Evolutionary conservation across 2,329 filamentous ascomycete species (phyloP).

Genomic region (Geoglossum cookeanum): DNA sequence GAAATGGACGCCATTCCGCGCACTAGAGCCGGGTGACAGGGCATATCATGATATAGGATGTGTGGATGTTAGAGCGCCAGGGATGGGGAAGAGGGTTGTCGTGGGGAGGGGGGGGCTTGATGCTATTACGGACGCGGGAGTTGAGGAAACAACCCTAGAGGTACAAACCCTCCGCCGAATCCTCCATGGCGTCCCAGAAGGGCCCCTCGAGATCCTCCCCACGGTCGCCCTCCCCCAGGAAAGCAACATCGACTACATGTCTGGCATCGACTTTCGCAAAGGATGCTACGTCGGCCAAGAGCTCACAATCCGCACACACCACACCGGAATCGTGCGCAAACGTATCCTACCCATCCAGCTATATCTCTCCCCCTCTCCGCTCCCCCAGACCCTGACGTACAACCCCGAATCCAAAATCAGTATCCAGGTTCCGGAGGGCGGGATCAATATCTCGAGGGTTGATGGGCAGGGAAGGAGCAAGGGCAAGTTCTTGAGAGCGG

Average conservation of each 20-base stretch:
- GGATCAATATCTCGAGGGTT: slow-evolving; percentile 33
- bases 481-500: slow-evolving; percentile 60
- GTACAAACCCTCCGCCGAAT: slow-evolving; percentile 63
- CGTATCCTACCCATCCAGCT: slow-evolving; percentile 65
- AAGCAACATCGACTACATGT: slow-evolving; percentile 71
- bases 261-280: slow-evolving; percentile 80
- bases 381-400: slow-evolving; percentile 29
- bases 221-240: slow-evolving; percentile 68
- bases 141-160: slow-evolving; percentile 17
- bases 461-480: slow-evolving; percentile 44
- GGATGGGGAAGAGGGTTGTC: slow-evolving; percentile 35
- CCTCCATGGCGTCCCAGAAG: slow-evolving; percentile 65
- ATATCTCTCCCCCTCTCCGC: slow-evolving; percentile 31
- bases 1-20: slow-evolving; percentile 2
- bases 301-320: slow-evolving; percentile 84
- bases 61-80: slow-evolving; percentile 34
- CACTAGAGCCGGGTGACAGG: not conserved
- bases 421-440: slow-evolving; percentile 15
- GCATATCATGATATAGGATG: slow-evolving; percentile 12
- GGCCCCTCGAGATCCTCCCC: slow-evolving; percentile 54
- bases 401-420: slow-evolving; percentile 16
- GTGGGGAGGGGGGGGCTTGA: slow-evolving; percentile 5
- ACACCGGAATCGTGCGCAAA: slow-evolving; percentile 85
- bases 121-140: slow-evolving; percentile 14
- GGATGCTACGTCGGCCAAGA: slow-evolving; percentile 96